Base-by-base conservation (phyloP, 306 rosid species). In the Fragaria ananassa region DNA sequence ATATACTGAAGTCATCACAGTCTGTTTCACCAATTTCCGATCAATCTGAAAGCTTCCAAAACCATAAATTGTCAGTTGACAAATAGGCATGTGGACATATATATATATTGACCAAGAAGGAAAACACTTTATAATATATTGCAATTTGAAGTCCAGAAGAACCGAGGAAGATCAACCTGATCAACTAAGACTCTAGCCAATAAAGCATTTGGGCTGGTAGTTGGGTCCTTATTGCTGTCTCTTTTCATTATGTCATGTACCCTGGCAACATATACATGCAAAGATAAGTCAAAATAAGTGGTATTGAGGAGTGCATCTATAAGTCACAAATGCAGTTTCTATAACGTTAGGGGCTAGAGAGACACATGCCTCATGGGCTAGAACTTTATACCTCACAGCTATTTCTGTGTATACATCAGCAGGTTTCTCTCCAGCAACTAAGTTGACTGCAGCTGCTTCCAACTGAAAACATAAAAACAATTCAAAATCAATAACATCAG, bases 381-480 rank as follows among this genome's bases (percentile, higher is more conserved):
- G 23, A 53, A 39, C 42, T 53, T 19, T 74, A 74, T 84, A 90
- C 97, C 96, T 90, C 72, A 50, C 71, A 46, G 97, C 97, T 81
- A 92, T 92, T 87, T 92, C 97, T 31, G 97, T 80, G 86, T 90
- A 92, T 50, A 92, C 96, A 86, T 92, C 96, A 49, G 96, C 88
- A 69, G 96, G 96, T 79, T 90, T 87, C 51, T 84, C 92, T 80
- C 89, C 91, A 69, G 90, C 88, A 50, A 89, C 91, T 69, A 92
- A 90, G 83, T 90, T 92, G 61, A 92, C 97, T 23, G 97, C 97
- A 63, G 96, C 96, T 81, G 96, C 97, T 85, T 92, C 97, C 76
- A 87, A 83, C 97, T 92, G 84, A 79, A 63, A 49, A 42, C 66
- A 72, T 34, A 74, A 57, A 57, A 76, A 54, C 54, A 15, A 75